A percentile compares a stretch with the other conserved stretches of the same genome.
phyloP scores from a whole-genome alignment of 2,329 filamentous ascomycete species.

The Diaporthe nobilis region DNA sequence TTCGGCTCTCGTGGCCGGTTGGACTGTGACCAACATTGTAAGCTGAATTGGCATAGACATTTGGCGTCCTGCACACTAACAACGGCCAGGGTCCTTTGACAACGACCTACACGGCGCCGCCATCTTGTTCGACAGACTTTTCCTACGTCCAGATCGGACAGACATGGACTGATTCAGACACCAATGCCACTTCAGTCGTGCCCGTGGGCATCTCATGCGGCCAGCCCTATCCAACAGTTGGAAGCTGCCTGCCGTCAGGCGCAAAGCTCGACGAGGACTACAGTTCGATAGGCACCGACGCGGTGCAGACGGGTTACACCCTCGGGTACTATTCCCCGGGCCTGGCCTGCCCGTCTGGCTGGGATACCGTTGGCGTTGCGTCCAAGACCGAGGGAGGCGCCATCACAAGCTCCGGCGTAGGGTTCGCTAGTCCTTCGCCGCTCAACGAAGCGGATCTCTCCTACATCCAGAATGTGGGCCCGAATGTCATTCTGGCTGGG shows the following conservation, averaged over 20 bases:
- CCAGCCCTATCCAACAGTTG: not conserved
- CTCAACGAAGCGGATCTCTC: not conserved
- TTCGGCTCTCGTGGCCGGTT: constrained; percentile 12
- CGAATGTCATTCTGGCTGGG: constrained; percentile 18
- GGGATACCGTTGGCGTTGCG: constrained; percentile 32
- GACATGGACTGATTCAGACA: not conserved
- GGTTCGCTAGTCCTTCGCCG: not conserved
- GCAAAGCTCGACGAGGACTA: constrained; percentile 7
- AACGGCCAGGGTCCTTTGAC: constrained; percentile 35
- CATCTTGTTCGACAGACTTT: constrained; percentile 18
- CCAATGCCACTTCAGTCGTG: not conserved
- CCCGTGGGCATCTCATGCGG: not conserved
- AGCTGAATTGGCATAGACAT: not conserved
- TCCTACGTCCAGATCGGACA: not conserved
- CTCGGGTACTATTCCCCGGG: constrained; percentile 34
- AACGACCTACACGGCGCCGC: constrained; percentile 35
- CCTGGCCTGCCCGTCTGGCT: constrained; percentile 29
- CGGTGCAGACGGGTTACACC: not conserved
- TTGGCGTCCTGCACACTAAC: not conserved
- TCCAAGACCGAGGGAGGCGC: constrained; percentile 32
- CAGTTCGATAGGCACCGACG: not conserved
- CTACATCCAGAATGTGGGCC: not conserved
- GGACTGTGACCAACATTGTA: constrained; percentile 15
- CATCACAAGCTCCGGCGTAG: constrained; percentile 28
- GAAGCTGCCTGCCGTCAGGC: constrained; percentile 36